phyloP scores from a whole-genome alignment of 2,329 filamentous ascomycete genomes.

The Thelonectria olida region DNA sequence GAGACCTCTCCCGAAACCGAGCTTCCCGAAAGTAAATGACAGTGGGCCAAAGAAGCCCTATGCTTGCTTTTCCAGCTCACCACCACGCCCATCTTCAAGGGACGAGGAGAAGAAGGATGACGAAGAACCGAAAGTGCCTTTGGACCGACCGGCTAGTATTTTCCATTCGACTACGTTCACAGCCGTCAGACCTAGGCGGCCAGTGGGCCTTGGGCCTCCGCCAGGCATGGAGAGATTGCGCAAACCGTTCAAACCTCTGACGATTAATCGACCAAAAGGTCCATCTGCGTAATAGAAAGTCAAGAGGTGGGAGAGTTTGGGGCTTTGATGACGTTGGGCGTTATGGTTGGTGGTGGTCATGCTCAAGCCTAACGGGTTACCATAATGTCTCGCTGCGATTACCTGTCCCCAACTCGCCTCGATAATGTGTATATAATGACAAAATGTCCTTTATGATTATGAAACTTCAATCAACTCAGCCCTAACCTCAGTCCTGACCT shows the following conservation, averaged over 20 bases:
- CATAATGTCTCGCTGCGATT: slow-evolving; percentile 13
- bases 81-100: slow-evolving; percentile 45
- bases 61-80: slow-evolving; percentile 67
- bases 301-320: background rate
- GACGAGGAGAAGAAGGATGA: slow-evolving; percentile 36
- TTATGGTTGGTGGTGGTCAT: background rate
- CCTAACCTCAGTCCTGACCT: no score
- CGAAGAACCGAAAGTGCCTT: slow-evolving; percentile 40
- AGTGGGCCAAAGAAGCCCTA: slow-evolving; percentile 57
- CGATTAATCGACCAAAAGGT: slow-evolving; percentile 55
- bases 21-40: slow-evolving; percentile 34
- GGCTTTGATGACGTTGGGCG: background rate
- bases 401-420: no score
- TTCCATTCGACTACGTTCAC: slow-evolving; percentile 64
- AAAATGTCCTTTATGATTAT: no score
- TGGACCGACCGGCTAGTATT: slow-evolving; percentile 48
- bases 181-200: slow-evolving; percentile 52
- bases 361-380: slow-evolving; percentile 7
- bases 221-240: slow-evolving; percentile 60
- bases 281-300: slow-evolving; percentile 24
- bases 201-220: slow-evolving; percentile 55
- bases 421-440: slow-evolving; percentile 7
- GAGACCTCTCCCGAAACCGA: slow-evolving; percentile 48
- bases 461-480: no score
- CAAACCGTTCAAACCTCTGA: slow-evolving; percentile 67